Evolutionary conservation across 306 rosid genomes (phyloP).

Genomic region (Canavalia gladiata): DNA sequence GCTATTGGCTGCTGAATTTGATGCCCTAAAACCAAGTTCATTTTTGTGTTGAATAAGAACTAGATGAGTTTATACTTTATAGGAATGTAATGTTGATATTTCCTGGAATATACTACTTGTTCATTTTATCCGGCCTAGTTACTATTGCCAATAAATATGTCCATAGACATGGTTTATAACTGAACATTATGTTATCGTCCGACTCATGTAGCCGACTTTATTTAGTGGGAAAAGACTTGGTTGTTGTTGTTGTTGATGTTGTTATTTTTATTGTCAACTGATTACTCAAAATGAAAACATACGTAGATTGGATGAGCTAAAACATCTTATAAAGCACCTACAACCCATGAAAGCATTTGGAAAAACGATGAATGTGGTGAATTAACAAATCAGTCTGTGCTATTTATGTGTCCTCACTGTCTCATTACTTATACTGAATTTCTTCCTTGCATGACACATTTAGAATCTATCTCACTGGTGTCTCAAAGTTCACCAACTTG

Average conservation of each 20-base stretch:
- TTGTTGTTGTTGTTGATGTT: neutral
- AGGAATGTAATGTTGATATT: conserved; percentile 10
- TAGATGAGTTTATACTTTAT: conserved; percentile 4
- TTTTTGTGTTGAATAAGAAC: conserved; percentile 14
- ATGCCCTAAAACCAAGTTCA: conserved; percentile 41
- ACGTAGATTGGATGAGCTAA: conserved; percentile 3
- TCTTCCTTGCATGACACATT: conserved; percentile 23
- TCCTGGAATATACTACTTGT: neutral
- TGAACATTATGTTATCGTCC: neutral
- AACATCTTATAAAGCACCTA: conserved; percentile 2
- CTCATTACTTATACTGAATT: conserved; percentile 8
- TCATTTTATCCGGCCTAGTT: neutral
- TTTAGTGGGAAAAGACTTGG: neutral
- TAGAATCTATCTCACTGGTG: neutral
- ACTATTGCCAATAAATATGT: neutral
- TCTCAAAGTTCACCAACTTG: conserved; percentile 16
- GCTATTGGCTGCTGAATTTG: neutral
- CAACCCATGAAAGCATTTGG: neutral
- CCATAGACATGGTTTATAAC: neutral
- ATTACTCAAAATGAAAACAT: conserved; percentile 4
- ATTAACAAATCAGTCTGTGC: neutral
- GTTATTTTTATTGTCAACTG: neutral
- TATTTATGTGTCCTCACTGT: conserved; percentile 2
- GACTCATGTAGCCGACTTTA: neutral
- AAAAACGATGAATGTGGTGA: conserved; percentile 11